Conservation (phyloP, 148 eudicot species). For the Gaultheria prostrata region DNA sequence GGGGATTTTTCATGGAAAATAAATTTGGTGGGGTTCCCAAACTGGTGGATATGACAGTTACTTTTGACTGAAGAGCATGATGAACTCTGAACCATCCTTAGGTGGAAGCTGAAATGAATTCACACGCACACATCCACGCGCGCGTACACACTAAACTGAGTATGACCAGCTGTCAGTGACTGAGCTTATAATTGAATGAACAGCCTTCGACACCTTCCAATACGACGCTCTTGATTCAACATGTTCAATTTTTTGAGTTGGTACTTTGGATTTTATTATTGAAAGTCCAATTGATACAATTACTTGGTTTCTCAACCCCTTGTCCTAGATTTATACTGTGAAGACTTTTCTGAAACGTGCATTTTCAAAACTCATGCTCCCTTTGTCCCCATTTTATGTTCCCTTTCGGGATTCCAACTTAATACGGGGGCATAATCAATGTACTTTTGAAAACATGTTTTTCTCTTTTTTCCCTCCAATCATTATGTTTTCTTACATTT, state of each 20-base stretch:
- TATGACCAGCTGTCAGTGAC: not conserved
- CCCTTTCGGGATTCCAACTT: too few species aligned
- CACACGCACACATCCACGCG: not conserved
- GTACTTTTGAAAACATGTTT: too few species aligned
- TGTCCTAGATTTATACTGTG: too few species aligned
- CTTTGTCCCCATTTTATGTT: too few species aligned
- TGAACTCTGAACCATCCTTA: not conserved
- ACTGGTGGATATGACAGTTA: conserved; percentile 9
- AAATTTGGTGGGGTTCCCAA: not conserved
- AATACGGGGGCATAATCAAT: too few species aligned
- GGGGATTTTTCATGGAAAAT: not conserved
- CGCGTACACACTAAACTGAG: not conserved
- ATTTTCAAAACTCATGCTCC: not conserved
- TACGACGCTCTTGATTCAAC: not conserved
- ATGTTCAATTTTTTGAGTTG: not conserved
- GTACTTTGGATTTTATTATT: not conserved
- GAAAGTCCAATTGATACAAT: not conserved
- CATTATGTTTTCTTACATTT: too few species aligned
- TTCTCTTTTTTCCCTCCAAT: too few species aligned
- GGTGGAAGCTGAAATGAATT: not conserved
- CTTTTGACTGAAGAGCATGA: not conserved
- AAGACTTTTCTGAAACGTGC: not conserved
- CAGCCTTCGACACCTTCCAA: not conserved
- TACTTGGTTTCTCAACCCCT: not conserved
- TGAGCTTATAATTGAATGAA: not conserved